Evolutionary conservation across 257 asterid genomes (phyloP).

Genomic region (Ocimum tenuiflorum): DNA sequence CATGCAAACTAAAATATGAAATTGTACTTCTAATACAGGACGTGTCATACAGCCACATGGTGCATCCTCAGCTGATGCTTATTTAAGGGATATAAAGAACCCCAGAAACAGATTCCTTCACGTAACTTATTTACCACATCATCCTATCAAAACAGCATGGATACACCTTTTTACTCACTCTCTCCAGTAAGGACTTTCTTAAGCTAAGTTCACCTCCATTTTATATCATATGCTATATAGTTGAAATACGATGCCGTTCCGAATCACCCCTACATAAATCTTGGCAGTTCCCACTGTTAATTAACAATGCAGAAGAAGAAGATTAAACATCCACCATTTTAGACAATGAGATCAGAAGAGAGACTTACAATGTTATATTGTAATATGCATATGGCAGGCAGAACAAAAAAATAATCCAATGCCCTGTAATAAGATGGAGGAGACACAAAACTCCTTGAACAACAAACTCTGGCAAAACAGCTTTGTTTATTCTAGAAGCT

Average conservation of each 20-base stretch:
- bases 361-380: slow-evolving; percentile 51
- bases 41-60: not conserved
- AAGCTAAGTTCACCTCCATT: too few relatives aligned
- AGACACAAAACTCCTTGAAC: slow-evolving; percentile 54
- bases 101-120: not conserved
- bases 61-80: not conserved
- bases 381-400: slow-evolving; percentile 66
- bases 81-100: not conserved
- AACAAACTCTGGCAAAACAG: slow-evolving; percentile 64
- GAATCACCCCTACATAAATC: not conserved
- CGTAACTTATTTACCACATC: not conserved
- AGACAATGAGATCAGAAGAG: slow-evolving; percentile 11
- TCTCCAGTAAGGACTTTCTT: not conserved
- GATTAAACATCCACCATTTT: not conserved
- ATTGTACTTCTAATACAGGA: not conserved
- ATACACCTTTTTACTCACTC: not conserved
- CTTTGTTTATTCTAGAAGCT: slow-evolving; percentile 65
- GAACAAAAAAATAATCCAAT: slow-evolving; percentile 71
- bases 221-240: not conserved
- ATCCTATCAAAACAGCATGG: not conserved
- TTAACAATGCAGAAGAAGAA: not conserved
- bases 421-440: slow-evolving; percentile 71
- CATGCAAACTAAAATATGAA: not conserved
- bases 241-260: not conserved
- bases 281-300: not conserved